Percentiles rank a stretch among this genome's conserved stretches.
Conservation (phyloP, 768 basidiomycete genomes). For the Psilocybe subaeruginosa region DNA sequence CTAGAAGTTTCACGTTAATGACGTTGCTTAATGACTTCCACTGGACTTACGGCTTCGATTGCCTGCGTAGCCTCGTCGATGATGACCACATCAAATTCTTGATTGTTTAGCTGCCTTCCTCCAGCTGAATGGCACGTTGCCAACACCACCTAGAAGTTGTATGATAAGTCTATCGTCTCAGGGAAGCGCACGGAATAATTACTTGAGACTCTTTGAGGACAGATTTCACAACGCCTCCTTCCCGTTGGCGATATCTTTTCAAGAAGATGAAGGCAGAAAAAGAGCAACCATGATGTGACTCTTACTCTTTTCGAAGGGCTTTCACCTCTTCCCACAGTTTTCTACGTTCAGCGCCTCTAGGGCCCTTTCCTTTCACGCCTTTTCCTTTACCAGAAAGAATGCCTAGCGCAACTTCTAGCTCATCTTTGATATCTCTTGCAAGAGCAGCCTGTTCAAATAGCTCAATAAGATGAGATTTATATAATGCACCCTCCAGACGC, state of each 20-base stretch:
- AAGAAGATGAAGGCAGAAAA: background rate
- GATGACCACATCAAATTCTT: conserved; percentile 88
- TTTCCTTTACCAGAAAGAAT: conserved; percentile 74
- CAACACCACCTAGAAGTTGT: conserved; percentile 67
- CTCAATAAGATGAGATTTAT: background rate
- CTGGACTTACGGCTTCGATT: conserved; percentile 75
- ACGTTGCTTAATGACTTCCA: background rate
- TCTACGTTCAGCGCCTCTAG: conserved; percentile 72
- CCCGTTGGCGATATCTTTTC: conserved; percentile 82
- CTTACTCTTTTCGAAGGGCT: conserved; percentile 88
- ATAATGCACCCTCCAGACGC: background rate
- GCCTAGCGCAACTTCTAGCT: conserved; percentile 72
- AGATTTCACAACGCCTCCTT: conserved; percentile 80
- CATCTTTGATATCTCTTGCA: conserved; percentile 86
- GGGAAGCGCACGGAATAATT: conserved; percentile 1
- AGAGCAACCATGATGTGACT: background rate
- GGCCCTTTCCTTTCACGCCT: conserved; percentile 71
- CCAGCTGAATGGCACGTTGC: conserved; percentile 96
- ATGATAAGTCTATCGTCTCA: background rate
- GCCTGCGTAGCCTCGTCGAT: conserved; percentile 99
- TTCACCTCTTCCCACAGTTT: conserved; percentile 89
- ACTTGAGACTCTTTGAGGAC: conserved; percentile 84
- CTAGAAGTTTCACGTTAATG: conserved; percentile 33
- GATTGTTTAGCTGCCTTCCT: conserved; percentile 74
- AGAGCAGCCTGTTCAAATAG: conserved; percentile 60